Conservation (phyloP, 306 rosid species). For the Canavalia ensiformis region DNA sequence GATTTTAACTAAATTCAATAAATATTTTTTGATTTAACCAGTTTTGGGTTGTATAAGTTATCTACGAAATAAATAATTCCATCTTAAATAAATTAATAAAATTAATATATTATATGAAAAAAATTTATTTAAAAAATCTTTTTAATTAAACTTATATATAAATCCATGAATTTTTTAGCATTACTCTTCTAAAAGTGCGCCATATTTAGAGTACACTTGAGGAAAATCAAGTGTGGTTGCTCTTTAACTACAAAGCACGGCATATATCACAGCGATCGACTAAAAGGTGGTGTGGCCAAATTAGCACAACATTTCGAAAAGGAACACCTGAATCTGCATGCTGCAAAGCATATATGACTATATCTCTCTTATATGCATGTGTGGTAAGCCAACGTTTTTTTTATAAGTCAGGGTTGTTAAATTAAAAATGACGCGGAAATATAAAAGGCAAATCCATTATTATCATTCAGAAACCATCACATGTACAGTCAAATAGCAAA, state of each 20-base stretch:
- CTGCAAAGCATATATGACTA: not conserved
- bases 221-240: not conserved
- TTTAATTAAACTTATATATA: not conserved
- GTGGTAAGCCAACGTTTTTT: slow-evolving; percentile 29
- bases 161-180: not conserved
- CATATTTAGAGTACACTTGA: not conserved
- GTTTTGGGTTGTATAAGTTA: too few species aligned
- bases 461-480: slow-evolving; percentile 51
- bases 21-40: too few species aligned
- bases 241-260: not conserved
- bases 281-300: slow-evolving; percentile 4
- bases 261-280: not conserved
- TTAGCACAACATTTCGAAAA: not conserved
- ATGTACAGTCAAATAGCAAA: slow-evolving; percentile 49
- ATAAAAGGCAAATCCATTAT: slow-evolving; percentile 45
- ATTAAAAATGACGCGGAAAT: slow-evolving; percentile 5
- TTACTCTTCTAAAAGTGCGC: not conserved
- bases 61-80: too few species aligned
- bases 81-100: too few species aligned
- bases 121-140: too few species aligned
- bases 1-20: too few species aligned
- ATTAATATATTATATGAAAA: too few species aligned
- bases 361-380: slow-evolving; percentile 34
- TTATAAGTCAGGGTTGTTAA: slow-evolving; percentile 35
- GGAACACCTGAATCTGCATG: not conserved